Evolutionary conservation across 108 stramenopile species (phyloP), one percentile per base, ranked within the genome.

Genomic region (Bacterosira constricta): DNA sequence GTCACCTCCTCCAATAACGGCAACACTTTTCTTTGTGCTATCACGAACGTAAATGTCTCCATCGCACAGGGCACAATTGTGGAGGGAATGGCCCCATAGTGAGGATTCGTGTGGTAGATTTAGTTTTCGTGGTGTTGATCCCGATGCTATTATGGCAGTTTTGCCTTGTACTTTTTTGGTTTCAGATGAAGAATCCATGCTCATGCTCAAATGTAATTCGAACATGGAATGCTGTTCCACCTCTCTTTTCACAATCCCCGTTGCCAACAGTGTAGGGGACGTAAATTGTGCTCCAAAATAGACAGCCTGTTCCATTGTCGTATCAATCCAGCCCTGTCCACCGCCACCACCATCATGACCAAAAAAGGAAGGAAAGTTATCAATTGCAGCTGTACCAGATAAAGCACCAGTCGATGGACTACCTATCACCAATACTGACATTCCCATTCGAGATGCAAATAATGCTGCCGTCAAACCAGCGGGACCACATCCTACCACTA

Each of bases 381-480:
- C 86, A 17, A 90, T 55, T 20, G 20, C 27, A 27, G 60, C 60
- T 3, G 89, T 85, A 31, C 82, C 81, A 3, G 81, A 60, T 13
- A 90, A 59, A 15, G 83, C 60, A 13, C 83, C 83, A 4, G 66
- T 64, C 9, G 72, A 35, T 41, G 55, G 51, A 10, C 80, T 79
- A 10, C 85, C 89, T 36, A 87, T 53, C 0, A 90, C 86, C 20
- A 87, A 29, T 0, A 84, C 83, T 4, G 80, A 78, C 37, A 90
- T 34, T 31, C 83, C 86, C 29, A 83, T 70, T 62, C 85, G 68
- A 23, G 90, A 64, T 11, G 81, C 83, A 75, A 81, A 87, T 10
- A 90, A 58, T 10, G 85, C 86, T 15, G 86, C 84, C 13, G 87
- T 80, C 17, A 84, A 58, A 1, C 88, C 88, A 3, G 84, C 79